Conservation (phyloP, 352 stramenopile species). For the Phytopythium kandeliae region DNA sequence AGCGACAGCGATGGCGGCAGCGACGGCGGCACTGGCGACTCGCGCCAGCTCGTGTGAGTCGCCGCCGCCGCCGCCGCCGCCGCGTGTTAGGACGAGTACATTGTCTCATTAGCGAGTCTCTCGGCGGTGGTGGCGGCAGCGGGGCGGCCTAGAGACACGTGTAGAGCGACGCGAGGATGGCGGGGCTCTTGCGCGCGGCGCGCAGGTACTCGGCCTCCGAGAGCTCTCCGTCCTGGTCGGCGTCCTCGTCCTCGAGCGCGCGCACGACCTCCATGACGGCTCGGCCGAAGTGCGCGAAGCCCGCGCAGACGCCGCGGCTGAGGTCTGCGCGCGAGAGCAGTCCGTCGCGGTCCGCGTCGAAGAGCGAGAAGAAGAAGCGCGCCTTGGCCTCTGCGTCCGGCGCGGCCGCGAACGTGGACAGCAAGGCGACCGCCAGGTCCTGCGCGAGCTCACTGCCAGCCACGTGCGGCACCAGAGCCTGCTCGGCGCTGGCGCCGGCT, state of each 20-base stretch:
- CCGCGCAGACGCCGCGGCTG: slow-evolving; percentile 25
- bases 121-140: not conserved
- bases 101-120: not conserved
- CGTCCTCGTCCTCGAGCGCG: slow-evolving; percentile 29
- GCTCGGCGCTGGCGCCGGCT: not conserved
- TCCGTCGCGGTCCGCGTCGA: slow-evolving; percentile 24
- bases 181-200: slow-evolving; percentile 20
- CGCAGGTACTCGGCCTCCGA: slow-evolving; percentile 31
- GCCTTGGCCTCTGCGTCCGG: slow-evolving; percentile 24
- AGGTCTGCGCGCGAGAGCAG: slow-evolving; percentile 24
- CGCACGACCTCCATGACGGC: slow-evolving; percentile 32
- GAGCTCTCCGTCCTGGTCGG: slow-evolving; percentile 31
- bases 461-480: slow-evolving; percentile 6
- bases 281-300: slow-evolving; percentile 34
- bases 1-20: not conserved
- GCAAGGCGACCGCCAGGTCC: slow-evolving; percentile 26
- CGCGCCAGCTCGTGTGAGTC: slow-evolving; percentile 2
- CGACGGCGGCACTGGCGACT: not conserved
- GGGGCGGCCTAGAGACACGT: slow-evolving; percentile 17
- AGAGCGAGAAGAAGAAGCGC: slow-evolving; percentile 37
- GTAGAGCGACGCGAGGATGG: slow-evolving; percentile 38
- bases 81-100: slow-evolving; percentile 1
- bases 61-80: too few relatives aligned
- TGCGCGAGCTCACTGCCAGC: slow-evolving; percentile 19
- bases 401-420: slow-evolving; percentile 13